Percentiles rank a stretch among this genome's conserved stretches.
Evolutionary conservation across 2,329 filamentous ascomycete species (phyloP).

Genomic region (Beauveria australis): DNA sequence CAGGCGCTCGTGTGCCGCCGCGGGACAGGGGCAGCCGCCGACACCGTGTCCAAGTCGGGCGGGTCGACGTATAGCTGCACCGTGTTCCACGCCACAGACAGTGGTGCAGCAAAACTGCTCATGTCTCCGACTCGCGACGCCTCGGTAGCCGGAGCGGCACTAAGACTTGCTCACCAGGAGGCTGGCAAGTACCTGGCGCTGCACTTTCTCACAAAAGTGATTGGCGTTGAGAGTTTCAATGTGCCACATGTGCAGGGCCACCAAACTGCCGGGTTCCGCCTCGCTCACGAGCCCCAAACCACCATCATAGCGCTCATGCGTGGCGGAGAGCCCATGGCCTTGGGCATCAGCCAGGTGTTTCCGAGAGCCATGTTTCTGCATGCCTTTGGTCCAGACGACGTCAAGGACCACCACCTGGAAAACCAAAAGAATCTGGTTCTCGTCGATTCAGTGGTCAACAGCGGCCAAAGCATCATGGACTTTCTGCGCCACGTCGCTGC

Average conservation of each 20-base stretch:
- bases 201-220: conserved; percentile 34
- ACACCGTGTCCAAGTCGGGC: not conserved
- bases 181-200: conserved; percentile 47
- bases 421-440: conserved; percentile 36
- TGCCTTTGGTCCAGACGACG: conserved; percentile 28
- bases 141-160: conserved; percentile 30
- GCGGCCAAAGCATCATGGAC: conserved; percentile 38
- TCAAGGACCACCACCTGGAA: conserved; percentile 34
- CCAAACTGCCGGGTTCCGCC: conserved; percentile 33
- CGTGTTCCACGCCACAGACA: conserved; percentile 33
- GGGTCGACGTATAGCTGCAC: not conserved
- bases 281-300: conserved; percentile 39
- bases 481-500: conserved; percentile 40
- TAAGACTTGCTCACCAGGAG: conserved; percentile 40
- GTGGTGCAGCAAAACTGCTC: conserved; percentile 39
- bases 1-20: not conserved
- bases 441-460: conserved; percentile 56
- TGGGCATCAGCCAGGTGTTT: conserved; percentile 46
- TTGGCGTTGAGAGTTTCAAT: conserved; percentile 40
- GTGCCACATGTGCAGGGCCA: conserved; percentile 46
- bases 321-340: conserved; percentile 53
- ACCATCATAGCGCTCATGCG: conserved; percentile 54
- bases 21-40: not conserved
- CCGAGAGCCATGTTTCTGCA: conserved; percentile 45
- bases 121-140: conserved; percentile 46